Conservation (phyloP, 352 stramenopile genomes). For the Pythium folliculosum region DNA sequence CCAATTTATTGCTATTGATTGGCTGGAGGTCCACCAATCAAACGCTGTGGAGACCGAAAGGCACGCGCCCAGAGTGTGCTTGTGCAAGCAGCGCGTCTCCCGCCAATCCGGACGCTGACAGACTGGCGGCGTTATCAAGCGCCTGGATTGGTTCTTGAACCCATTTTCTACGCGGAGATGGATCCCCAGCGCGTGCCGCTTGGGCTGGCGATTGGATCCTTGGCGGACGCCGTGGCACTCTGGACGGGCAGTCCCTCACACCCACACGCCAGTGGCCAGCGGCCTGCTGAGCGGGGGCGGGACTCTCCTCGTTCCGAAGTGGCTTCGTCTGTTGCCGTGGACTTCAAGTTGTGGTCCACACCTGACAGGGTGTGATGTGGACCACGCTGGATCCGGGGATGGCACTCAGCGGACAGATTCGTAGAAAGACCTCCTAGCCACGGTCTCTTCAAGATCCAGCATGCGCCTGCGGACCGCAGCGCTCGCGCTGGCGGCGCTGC, state of each 20-base stretch:
- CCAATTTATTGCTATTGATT: background rate
- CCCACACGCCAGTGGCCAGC: background rate
- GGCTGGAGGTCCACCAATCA: slow-evolving; percentile 3
- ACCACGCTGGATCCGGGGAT: background rate
- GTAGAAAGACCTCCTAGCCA: background rate
- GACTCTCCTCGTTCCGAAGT: background rate
- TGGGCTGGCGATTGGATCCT: slow-evolving; percentile 22
- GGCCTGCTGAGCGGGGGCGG: too few relatives aligned
- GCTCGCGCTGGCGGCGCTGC: background rate
- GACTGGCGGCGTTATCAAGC: background rate
- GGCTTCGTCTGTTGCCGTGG: background rate
- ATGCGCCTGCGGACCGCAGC: background rate
- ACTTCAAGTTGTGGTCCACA: slow-evolving; percentile 18
- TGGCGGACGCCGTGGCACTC: background rate
- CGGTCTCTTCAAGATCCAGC: background rate
- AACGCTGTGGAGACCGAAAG: background rate
- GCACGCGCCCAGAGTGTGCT: slow-evolving; percentile 12
- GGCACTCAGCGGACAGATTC: background rate
- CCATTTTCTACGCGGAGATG: background rate
- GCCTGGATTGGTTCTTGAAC: too few relatives aligned
- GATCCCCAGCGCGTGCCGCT: slow-evolving; percentile 14
- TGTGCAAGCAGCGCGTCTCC: slow-evolving; percentile 2
- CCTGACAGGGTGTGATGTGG: background rate
- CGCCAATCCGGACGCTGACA: slow-evolving; percentile 11
- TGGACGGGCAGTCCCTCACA: too few relatives aligned